Percentiles rank a stretch among this genome's conserved stretches.
Evolutionary conservation across 1,284 basidiomycete genomes (phyloP).

Genomic region (Sanghuangporus sanghuang): DNA sequence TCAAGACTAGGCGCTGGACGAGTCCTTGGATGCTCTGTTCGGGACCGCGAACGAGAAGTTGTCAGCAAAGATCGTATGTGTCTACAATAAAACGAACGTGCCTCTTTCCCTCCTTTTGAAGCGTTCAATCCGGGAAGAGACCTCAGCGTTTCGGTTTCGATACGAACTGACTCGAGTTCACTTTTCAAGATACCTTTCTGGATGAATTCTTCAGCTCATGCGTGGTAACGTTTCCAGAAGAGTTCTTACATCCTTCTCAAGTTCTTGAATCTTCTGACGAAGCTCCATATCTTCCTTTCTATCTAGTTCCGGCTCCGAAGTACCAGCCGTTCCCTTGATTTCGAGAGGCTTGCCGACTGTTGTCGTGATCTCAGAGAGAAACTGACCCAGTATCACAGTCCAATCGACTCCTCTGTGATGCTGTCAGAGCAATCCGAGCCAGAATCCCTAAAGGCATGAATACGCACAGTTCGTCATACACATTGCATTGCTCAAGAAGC

Average conservation of each 20-base stretch:
- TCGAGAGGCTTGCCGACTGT: slow-evolving; percentile 65
- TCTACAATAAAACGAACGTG: slow-evolving; percentile 17
- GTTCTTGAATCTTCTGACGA: slow-evolving; percentile 51
- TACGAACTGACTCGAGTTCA: slow-evolving; percentile 53
- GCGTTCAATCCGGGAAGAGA: slow-evolving; percentile 26
- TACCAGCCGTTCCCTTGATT: slow-evolving; percentile 41
- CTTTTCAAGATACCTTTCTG: slow-evolving; percentile 49
- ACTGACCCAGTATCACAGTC: slow-evolving; percentile 56
- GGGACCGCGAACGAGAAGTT: background rate
- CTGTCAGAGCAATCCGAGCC: background rate
- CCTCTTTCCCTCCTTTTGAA: slow-evolving; percentile 36
- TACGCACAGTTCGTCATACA: slow-evolving; percentile 58
- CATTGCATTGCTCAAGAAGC: slow-evolving; percentile 61
- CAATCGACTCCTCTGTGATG: slow-evolving; percentile 54
- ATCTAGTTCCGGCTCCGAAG: slow-evolving; percentile 38
- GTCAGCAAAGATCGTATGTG: background rate
- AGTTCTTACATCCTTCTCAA: slow-evolving; percentile 58
- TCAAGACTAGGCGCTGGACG: slow-evolving; percentile 77
- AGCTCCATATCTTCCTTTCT: slow-evolving; percentile 61
- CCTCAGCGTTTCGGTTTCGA: slow-evolving; percentile 62
- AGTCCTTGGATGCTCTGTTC: slow-evolving; percentile 64
- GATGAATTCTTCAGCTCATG: background rate
- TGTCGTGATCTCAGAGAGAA: slow-evolving; percentile 57
- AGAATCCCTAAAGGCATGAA: background rate
- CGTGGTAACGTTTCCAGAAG: background rate